A percentile compares a stretch with the other conserved stretches of the same genome.
Evolutionary conservation across 2,329 filamentous ascomycete genomes (phyloP).

Genomic region (Pseudogymnoascus sp.): DNA sequence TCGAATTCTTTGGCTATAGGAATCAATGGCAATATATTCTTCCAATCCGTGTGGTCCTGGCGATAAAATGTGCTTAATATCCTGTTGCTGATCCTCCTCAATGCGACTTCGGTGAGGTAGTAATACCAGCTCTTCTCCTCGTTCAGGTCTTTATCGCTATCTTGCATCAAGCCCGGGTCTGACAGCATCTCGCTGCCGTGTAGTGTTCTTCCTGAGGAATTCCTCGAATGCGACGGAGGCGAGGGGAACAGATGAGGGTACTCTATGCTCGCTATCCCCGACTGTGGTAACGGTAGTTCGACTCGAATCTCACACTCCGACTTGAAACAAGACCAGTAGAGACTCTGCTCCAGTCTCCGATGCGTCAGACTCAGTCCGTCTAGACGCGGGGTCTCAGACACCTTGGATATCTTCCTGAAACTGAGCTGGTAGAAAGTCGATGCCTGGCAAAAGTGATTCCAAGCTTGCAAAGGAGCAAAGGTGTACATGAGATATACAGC

Average conservation of each 20-base stretch:
- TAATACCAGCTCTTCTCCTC: conserved; percentile 38
- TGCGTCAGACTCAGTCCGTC: conserved; percentile 10
- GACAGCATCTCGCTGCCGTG: background rate
- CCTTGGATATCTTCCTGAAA: conserved; percentile 22
- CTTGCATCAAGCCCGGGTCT: background rate
- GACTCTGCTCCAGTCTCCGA: conserved; percentile 32
- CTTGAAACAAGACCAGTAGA: conserved; percentile 40
- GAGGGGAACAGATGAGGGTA: conserved; percentile 30
- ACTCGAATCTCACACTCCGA: conserved; percentile 36
- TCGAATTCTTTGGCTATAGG: conserved; percentile 27
- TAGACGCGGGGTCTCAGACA: conserved; percentile 5
- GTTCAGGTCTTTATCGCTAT: conserved; percentile 10
- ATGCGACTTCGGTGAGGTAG: conserved; percentile 37
- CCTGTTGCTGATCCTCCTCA: conserved; percentile 36
- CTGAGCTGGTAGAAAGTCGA: conserved; percentile 30
- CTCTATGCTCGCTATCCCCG: conserved; percentile 30
- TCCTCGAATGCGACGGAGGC: conserved; percentile 18
- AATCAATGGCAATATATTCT: conserved; percentile 22
- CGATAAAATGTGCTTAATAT: conserved; percentile 32
- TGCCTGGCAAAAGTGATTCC: conserved; percentile 32
- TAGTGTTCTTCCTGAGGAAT: background rate
- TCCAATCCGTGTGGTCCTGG: conserved; percentile 19
- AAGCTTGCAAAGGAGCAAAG: conserved; percentile 32
- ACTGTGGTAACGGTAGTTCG: conserved; percentile 33
- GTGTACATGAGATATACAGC: conserved; percentile 37